phyloP scores from a whole-genome alignment of 164 flowering plant species.

The Vitis riparia region DNA sequence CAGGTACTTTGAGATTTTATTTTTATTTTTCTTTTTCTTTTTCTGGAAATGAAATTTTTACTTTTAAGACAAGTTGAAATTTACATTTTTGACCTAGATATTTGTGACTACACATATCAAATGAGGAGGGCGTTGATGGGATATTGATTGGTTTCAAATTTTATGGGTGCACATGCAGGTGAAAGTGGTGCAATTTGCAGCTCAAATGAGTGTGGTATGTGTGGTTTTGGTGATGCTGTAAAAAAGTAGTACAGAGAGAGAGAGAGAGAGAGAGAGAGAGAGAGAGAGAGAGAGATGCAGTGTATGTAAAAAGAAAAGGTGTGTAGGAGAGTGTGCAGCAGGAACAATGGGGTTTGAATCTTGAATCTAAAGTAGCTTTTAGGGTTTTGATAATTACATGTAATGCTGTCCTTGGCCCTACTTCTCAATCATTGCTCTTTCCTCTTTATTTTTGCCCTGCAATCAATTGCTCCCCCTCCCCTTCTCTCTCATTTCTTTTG shows the following conservation, averaged over 20 bases:
- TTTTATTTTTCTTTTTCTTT: not conserved
- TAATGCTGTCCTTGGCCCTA: conserved; percentile 21
- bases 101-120: too few relatives aligned
- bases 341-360: not conserved
- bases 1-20: conserved; percentile 30
- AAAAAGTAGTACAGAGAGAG: not conserved
- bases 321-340: not conserved
- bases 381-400: conserved; percentile 21
- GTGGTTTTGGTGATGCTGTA: conserved; percentile 33
- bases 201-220: conserved; percentile 29
- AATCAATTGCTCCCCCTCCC: not conserved
- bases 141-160: conserved; percentile 13
- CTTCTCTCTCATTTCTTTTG: not conserved
- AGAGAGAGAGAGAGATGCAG: conserved; percentile 8
- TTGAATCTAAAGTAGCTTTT: conserved; percentile 39
- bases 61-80: too few relatives aligned
- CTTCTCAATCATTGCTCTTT: conserved; percentile 39
- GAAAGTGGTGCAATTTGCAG: conserved; percentile 33
- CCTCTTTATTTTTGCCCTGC: conserved; percentile 15
- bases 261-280: conserved; percentile 11
- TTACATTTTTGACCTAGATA: too few relatives aligned
- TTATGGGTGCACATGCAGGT: conserved; percentile 36
- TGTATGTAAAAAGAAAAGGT: not conserved
- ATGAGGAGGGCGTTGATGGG: not conserved
- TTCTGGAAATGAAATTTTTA: not conserved